Percentiles rank a stretch among this genome's conserved stretches.
Conservation (phyloP, 208 protist species). For the Leishmania braziliensis region DNA sequence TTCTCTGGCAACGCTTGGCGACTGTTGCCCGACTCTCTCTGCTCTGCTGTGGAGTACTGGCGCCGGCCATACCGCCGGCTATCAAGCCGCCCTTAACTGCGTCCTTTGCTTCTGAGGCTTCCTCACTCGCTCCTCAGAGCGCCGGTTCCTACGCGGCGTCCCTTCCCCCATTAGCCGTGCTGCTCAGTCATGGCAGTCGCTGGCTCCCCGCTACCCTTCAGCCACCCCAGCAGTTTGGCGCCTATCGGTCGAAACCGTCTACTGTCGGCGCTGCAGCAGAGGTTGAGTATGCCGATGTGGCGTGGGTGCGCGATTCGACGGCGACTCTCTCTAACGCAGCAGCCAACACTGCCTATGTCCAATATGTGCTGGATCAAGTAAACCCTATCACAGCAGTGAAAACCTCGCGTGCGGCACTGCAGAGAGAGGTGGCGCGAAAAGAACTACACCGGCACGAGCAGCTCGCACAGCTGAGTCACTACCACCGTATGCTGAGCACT, state of each 20-base stretch:
- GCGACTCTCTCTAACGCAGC: slow-evolving; percentile 3
- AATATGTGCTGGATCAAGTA: slow-evolving; percentile 22
- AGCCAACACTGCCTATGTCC: slow-evolving; percentile 15
- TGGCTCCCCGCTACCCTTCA: slow-evolving; percentile 74
- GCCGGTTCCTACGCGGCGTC: slow-evolving; percentile 3
- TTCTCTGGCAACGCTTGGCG: slow-evolving; percentile 12
- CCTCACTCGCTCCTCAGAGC: background rate
- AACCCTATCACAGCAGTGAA: background rate
- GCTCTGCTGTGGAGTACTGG: slow-evolving; percentile 25
- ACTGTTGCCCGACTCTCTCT: slow-evolving; percentile 13
- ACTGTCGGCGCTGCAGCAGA: slow-evolving; percentile 2
- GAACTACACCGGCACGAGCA: slow-evolving; percentile 45
- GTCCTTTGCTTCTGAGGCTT: background rate
- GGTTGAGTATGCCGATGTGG: slow-evolving; percentile 13
- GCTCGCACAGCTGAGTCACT: slow-evolving; percentile 46
- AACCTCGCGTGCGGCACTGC: slow-evolving; percentile 20
- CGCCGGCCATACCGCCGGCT: slow-evolving; percentile 11
- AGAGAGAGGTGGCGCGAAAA: slow-evolving; percentile 36
- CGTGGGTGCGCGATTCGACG: slow-evolving; percentile 15
- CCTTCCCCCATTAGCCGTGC: slow-evolving; percentile 20
- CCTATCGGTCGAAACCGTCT: slow-evolving; percentile 8
- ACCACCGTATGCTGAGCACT: slow-evolving; percentile 37
- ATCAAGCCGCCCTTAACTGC: background rate
- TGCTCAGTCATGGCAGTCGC: slow-evolving; percentile 34
- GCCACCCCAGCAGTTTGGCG: slow-evolving; percentile 63